These are phyloP conservation scores for Cladorrhinum samala DNA, from an alignment of 495 filamentous ascomycete species.

Conservation along the genomic window DNA sequence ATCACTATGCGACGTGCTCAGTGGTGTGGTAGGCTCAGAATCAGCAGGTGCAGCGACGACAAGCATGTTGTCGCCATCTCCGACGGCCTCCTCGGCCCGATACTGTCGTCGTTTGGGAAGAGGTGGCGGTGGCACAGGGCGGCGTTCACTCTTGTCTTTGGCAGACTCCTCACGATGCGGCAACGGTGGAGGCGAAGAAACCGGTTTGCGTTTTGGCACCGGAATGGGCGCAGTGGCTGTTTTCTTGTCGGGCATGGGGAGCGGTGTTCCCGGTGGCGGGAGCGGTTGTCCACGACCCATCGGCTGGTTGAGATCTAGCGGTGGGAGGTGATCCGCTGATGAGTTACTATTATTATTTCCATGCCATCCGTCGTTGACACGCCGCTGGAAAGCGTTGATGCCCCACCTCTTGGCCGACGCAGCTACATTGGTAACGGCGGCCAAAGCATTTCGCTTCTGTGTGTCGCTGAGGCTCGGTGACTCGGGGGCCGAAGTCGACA, in stretches of 20 bases:
- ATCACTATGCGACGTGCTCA: slow-evolving; percentile 13
- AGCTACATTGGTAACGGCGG: slow-evolving; percentile 65
- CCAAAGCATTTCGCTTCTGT: slow-evolving; percentile 41
- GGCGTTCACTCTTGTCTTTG: slow-evolving; percentile 27
- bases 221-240: slow-evolving; percentile 50
- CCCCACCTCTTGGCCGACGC: slow-evolving; percentile 82
- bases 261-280: slow-evolving; percentile 64
- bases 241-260: slow-evolving; percentile 51
- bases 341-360: slow-evolving; percentile 15
- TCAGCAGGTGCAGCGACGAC: slow-evolving; percentile 54
- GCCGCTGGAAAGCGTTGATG: slow-evolving; percentile 61
- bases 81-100: slow-evolving; percentile 19
- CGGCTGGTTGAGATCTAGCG: slow-evolving; percentile 53
- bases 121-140: slow-evolving; percentile 41
- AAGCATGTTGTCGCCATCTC: slow-evolving; percentile 43
- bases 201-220: slow-evolving; percentile 47
- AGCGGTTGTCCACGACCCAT: slow-evolving; percentile 71
- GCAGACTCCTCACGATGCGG: slow-evolving; percentile 19
- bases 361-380: slow-evolving; percentile 31
- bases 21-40: slow-evolving; percentile 53
- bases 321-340: slow-evolving; percentile 20
- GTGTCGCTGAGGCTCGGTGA: slow-evolving; percentile 20
- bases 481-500: slow-evolving; percentile 17
- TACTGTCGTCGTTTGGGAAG: slow-evolving; percentile 27
- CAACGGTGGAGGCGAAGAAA: slow-evolving; percentile 36